phyloP scores from a whole-genome alignment of 2,329 filamentous ascomycete genomes.

The Zymoseptoria passerinii region DNA sequence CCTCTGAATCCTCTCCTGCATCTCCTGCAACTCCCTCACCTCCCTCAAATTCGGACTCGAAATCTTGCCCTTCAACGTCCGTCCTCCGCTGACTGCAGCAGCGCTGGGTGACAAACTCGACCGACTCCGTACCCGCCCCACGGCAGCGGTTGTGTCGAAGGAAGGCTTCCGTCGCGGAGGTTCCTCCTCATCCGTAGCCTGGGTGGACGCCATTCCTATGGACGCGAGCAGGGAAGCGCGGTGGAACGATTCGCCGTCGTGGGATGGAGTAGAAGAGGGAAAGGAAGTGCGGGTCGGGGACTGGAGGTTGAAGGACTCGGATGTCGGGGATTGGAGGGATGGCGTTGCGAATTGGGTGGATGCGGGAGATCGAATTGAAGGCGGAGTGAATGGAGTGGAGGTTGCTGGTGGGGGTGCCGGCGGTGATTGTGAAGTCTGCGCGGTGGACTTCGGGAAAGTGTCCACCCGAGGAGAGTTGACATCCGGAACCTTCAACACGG shows the following conservation, averaged over 20 bases:
- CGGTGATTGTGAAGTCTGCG: not conserved
- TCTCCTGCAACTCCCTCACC: conserved; percentile 25
- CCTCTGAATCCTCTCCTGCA: conserved; percentile 27
- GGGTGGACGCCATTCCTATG: conserved; percentile 31
- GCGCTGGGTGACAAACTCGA: not conserved
- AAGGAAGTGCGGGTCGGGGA: conserved; percentile 38
- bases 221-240: conserved; percentile 28
- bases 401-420: too few relatives aligned
- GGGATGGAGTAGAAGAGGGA: conserved; percentile 12
- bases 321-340: conserved; percentile 23
- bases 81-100: not conserved
- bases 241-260: conserved; percentile 21
- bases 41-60: conserved; percentile 29
- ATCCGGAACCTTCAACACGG: conserved; percentile 22
- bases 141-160: conserved; percentile 2
- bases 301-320: not conserved
- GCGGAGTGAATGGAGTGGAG: too few relatives aligned
- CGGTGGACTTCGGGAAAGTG: not conserved
- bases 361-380: not conserved
- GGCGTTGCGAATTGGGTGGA: conserved; percentile 31
- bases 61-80: conserved; percentile 23
- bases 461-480: not conserved
- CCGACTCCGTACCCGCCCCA: not conserved
- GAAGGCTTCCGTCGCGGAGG: conserved; percentile 14
- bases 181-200: conserved; percentile 13